phyloP scores from a whole-genome alignment of 257 asterid species.

The Ballota nigra region DNA sequence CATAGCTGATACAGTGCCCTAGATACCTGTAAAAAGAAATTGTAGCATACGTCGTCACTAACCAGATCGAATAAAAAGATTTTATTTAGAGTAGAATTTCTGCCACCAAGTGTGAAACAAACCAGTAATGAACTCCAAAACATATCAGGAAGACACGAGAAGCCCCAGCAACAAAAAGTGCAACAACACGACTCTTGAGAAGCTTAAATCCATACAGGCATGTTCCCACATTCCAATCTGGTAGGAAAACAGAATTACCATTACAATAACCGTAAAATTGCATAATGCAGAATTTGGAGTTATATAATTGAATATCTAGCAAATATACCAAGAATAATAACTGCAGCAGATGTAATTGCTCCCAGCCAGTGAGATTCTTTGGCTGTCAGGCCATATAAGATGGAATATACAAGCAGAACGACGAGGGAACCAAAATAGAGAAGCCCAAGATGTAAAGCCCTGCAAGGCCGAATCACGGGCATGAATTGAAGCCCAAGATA shows the following conservation, averaged over 20 bases:
- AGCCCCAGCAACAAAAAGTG: constrained; percentile 85
- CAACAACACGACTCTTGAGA: constrained; percentile 86
- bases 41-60: constrained; percentile 9
- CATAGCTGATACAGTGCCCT: constrained; percentile 98
- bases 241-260: constrained; percentile 19
- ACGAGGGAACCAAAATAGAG: constrained; percentile 89
- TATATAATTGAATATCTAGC: constrained; percentile 6
- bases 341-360: constrained; percentile 93
- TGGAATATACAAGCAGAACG: constrained; percentile 85
- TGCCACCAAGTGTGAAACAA: constrained; percentile 28
- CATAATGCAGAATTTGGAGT: constrained; percentile 10
- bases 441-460: constrained; percentile 97
- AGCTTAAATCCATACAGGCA: constrained; percentile 96
- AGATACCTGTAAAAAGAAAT: constrained; percentile 59
- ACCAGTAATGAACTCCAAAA: constrained; percentile 99
- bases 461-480: constrained; percentile 40
- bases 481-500: not conserved
- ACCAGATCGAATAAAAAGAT: not conserved
- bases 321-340: constrained; percentile 84
- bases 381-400: constrained; percentile 96
- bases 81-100: not conserved
- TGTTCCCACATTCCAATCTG: constrained; percentile 99
- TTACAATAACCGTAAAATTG: constrained; percentile 10
- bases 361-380: constrained; percentile 99
- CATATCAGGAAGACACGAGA: constrained; percentile 94